Percentiles rank a stretch among this genome's conserved stretches.
Conservation (phyloP, 306 rosid species). For the Senna siamea region DNA sequence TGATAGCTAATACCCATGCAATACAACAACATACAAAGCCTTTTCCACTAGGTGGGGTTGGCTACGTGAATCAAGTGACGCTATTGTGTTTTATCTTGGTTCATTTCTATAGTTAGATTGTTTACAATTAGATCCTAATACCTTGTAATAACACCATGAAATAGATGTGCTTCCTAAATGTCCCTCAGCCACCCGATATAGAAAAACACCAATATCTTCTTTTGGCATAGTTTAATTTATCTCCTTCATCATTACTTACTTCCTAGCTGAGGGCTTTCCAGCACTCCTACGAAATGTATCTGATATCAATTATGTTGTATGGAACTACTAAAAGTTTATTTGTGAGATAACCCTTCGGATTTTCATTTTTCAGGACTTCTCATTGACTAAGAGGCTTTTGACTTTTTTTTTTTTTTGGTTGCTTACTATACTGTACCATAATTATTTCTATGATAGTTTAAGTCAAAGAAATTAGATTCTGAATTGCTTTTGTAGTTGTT, state of each 20-base stretch:
- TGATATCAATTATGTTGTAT: conserved; percentile 10
- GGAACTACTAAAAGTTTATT: conserved; percentile 8
- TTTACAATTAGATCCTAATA: too few relatives aligned
- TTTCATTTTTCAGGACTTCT: background rate
- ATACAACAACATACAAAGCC: background rate
- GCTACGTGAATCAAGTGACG: too few relatives aligned
- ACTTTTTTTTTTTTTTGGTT: background rate
- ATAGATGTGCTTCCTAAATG: conserved; percentile 1
- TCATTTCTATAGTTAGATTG: too few relatives aligned
- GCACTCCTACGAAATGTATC: conserved; percentile 1
- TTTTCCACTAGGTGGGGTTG: too few relatives aligned
- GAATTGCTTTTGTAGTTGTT: background rate
- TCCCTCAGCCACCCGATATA: background rate
- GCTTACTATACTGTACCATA: background rate
- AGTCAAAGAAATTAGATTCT: background rate
- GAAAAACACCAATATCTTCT: background rate
- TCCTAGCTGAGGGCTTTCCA: conserved; percentile 24
- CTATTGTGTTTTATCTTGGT: too few relatives aligned
- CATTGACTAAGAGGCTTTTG: background rate
- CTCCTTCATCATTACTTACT: background rate
- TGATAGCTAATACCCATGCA: background rate
- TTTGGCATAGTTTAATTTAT: background rate
- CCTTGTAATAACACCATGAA: too few relatives aligned
- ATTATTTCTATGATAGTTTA: conserved; percentile 17
- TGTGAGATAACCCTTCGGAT: background rate